Evolutionary conservation across 1,284 basidiomycete genomes (phyloP), one percentile per base, ranked within the genome.

Genomic region (Ceratobasidium sp.): DNA sequence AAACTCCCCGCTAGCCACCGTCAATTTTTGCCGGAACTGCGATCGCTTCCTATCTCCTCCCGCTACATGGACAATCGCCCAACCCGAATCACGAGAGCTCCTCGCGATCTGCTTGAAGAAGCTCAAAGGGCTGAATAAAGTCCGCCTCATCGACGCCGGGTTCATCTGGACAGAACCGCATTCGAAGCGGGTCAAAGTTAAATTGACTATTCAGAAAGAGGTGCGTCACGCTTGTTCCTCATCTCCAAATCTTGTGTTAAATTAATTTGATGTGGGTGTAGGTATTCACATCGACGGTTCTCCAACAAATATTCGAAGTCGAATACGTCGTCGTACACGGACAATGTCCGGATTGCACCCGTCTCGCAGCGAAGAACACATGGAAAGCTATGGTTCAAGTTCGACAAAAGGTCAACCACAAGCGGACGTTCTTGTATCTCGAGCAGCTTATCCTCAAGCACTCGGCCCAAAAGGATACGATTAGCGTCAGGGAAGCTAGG

Each of bases 141-240:
- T 99, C 66, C 92, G 97, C 41, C 84, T 99, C 52, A 98, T 98
- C 44, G 97, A 99, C 76, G 97, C 97, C 0, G 94, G 95, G 76
- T 99, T 99, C 81, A 95, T 99, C 79, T 99, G 98, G 97, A 99
- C 97, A 9, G 98, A 99, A 80, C 97, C 97, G 1, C 97, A 99
- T 83, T 96, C 93, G 64, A 97, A 97, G 81, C 88, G 98, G 63
- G 82, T 99, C 75, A 89, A 95, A 66, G 90, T 99, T 75, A 98
- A 98, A 75, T 84, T 99, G 78, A 98, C 97, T 0, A 96, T 99
- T 70, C 98, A 99, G 83, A 98, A 99, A 84, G 98, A 99, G 86
- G 94, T 94, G 71, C 63, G 78, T 69, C 23, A 7, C 26, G 52
- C 23, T 26, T 38, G 14, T 2, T 16, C 16, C 35, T 18, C 69